Evolutionary conservation across 2,329 filamentous ascomycete genomes (phyloP).

Genomic region (Stylonectria norvegica): DNA sequence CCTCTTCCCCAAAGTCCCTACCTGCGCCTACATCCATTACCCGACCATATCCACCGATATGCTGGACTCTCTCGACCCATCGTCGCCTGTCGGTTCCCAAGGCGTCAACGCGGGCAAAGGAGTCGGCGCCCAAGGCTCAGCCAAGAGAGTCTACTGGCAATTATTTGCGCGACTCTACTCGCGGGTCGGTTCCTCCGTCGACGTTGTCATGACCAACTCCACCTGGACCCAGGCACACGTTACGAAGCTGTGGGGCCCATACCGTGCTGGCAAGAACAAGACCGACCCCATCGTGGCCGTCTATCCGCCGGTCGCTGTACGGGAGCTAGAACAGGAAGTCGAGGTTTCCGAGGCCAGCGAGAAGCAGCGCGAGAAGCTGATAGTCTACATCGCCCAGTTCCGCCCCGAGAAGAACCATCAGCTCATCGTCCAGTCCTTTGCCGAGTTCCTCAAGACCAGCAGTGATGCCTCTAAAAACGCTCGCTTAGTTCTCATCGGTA

Average conservation of each 20-base stretch:
- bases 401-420: conserved; percentile 95
- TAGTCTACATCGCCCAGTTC: conserved; percentile 96
- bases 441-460: conserved; percentile 62
- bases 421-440: conserved; percentile 80
- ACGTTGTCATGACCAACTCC: conserved; percentile 97
- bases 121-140: conserved; percentile 62
- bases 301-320: conserved; percentile 89
- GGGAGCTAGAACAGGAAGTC: conserved; percentile 73
- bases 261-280: conserved; percentile 44
- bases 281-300: conserved; percentile 65
- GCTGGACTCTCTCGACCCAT: conserved; percentile 75
- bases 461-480: conserved; percentile 52
- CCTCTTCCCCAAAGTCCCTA: conserved; percentile 77
- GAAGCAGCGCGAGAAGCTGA: conserved; percentile 61
- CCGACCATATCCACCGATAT: conserved; percentile 98
- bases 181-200: conserved; percentile 75
- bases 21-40: conserved; percentile 93
- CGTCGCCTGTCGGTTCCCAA: conserved; percentile 53
- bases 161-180: conserved; percentile 80
- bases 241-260: conserved; percentile 70
- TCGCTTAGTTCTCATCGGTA: conserved; percentile 80
- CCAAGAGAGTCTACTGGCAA: conserved; percentile 83
- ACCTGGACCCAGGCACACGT: conserved; percentile 90
- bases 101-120: conserved; percentile 84
- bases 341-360: conserved; percentile 68